Base-by-base conservation (phyloP, 768 basidiomycete genomes). In the Saitozyma sp. region DNA sequence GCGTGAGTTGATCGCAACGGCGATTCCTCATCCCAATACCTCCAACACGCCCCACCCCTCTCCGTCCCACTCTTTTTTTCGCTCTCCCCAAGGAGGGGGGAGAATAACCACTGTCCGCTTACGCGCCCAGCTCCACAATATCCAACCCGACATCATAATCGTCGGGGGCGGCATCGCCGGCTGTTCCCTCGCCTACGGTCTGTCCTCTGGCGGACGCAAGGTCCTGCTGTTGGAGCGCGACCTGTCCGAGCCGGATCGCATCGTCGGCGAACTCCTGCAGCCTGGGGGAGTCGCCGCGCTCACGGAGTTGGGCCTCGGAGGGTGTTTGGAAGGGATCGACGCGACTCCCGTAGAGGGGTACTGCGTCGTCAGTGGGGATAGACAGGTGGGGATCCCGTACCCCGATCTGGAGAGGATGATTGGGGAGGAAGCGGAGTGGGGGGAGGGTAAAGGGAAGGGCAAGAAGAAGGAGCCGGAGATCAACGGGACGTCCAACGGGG, bases 211-310 rank as follows among this genome's bases (percentile, higher is more conserved):
- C 48, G 88, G 88, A 13, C 84, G 92, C 17, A 85, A 87, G 19
- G 87, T 97, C 67, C 88, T 88, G 16, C 81, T 97, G 0, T 83
- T 99, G 59, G 96, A 99, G 79, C 87, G 95, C 10, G 95, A 94
- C 13, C 84, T 98, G 4, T 84, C 88, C 0, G 89, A 92, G 77
- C 96, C 96, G 0, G 92, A 98, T 83, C 85, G 96, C 16, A 98
- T 99, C 68, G 96, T 98, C 41, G 96, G 96, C 29, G 96, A 99
- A 78, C 86, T 98, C 0, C 82, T 99, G 20, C 96, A 99, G 74
- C 96, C 96, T 1, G 93, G 89, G 1, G 96, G 96, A 0, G 87
- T 92, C 20, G 82, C 83, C 11, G 87, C 92, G 0, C 81, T 99
- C 50, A 81, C 85, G 60, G 80, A 84, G 43, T 85, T 99, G n/a